A percentile compares a stretch with the other conserved stretches of the same genome.
phyloP scores from a whole-genome alignment of 164 flowering plant species.

The Annona cherimola region DNA sequence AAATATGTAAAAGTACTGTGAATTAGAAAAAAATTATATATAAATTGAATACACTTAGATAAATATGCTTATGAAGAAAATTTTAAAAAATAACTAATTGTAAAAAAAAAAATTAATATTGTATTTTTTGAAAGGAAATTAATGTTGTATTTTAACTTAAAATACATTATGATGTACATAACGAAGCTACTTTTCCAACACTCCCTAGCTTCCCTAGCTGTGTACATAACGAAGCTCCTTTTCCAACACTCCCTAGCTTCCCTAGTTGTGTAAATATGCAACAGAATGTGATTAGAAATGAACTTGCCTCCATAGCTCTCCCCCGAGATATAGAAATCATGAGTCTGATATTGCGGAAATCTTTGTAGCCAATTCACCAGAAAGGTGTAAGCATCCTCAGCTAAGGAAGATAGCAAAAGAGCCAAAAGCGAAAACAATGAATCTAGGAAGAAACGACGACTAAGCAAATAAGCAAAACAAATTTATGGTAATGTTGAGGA shows the following conservation, averaged over 20 bases:
- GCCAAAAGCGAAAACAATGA: background rate
- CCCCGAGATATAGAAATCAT: constrained; percentile 62
- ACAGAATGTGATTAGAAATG: no score
- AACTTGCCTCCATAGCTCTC: constrained; percentile 25
- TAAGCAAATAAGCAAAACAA: no score
- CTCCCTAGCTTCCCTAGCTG: background rate
- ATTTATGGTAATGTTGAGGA: no score
- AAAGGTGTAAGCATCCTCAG: constrained; percentile 65
- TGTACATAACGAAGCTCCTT: background rate
- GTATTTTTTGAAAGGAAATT: no score
- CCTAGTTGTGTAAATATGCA: background rate
- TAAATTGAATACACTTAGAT: no score
- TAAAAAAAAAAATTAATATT: no score
- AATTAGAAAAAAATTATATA: no score
- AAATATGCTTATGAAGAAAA: no score
- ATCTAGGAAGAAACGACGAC: background rate
- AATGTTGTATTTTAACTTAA: background rate
- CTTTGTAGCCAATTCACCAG: constrained; percentile 56
- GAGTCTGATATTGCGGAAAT: constrained; percentile 49
- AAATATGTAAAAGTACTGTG: no score
- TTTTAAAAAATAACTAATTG: no score
- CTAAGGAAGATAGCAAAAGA: constrained; percentile 7
- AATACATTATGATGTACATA: background rate
- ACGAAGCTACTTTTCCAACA: background rate
- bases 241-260: background rate